Base-by-base conservation (phyloP, 306 rosid genomes). In the Hylodesmum podocarpum region DNA sequence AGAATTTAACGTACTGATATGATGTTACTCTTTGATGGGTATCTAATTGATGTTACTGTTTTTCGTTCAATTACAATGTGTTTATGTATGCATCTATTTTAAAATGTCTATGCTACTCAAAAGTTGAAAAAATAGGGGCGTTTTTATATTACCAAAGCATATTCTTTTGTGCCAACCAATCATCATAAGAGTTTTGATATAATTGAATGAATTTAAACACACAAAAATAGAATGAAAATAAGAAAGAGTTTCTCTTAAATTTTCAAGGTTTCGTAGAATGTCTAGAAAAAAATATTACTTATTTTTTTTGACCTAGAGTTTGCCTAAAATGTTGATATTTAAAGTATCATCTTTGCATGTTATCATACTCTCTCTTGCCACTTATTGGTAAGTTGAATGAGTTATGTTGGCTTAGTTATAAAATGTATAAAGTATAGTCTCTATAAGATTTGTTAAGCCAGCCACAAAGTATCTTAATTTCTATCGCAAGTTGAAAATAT, bases 11-110 rank as follows among this genome's bases (percentile, higher is more conserved):
- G 28, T 64, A 4, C 11, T 50, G 41, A 36, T 47, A 46, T 49
- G 54, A 50, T 63, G 72, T 50, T 47, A 75, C 72, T 34, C 63
- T 61, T 43, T 75, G 37, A 75, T 63, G 21, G 19, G 40, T 22
- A 19, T 54, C 39, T 13, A 53, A 14, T 53, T 50, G 64, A 76
- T 63, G 70, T 51, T 53, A 62, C 75, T 62, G 37, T 70, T 76
- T 71, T 39, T 76, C 24, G 25, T 76, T 54, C 64, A 40, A 62
- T 61, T 39, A 40, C 74, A 69, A 61, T 81, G 62, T 68, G 29
- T 44, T 74, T 7, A 18, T 29, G 12, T 62, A 31, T 62, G 43
- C 34, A 14, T 21, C 19, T 15, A 21, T 13, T 21, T 62, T 46
- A 11, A 33, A 15, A 25, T 51, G 51, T 10, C 29, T 11, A 14